A percentile compares a stretch with the other conserved stretches of the same genome.
Conservation (phyloP, 2,329 filamentous ascomycete genomes). For the Arthrobotrys musiformis region DNA sequence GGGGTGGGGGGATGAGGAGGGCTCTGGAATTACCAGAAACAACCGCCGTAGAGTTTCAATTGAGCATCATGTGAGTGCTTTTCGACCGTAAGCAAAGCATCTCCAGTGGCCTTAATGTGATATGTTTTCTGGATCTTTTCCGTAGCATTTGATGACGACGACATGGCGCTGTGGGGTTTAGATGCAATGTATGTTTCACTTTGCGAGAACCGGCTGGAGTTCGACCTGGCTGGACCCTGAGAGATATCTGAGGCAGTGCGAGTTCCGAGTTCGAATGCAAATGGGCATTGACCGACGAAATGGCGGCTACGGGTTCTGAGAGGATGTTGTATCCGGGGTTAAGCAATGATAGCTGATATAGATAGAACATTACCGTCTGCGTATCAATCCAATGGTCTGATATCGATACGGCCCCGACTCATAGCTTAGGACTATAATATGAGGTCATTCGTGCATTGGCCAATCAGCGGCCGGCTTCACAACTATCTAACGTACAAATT, state of each 20-base stretch:
- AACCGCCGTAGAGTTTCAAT: constrained; percentile 82
- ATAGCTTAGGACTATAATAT: no score
- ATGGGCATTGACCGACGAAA: constrained; percentile 9
- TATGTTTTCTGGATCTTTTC: constrained; percentile 71
- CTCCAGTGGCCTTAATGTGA: constrained; percentile 77
- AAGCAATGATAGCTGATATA: constrained; percentile 6
- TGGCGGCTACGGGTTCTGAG: constrained; percentile 8
- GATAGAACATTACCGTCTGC: background rate
- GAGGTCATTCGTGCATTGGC: constrained; percentile 12
- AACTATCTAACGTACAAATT: background rate
- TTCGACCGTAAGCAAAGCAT: constrained; percentile 75
- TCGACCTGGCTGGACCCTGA: constrained; percentile 16
- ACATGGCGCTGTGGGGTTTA: constrained; percentile 29
- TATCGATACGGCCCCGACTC: background rate
- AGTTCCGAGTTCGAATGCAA: constrained; percentile 9
- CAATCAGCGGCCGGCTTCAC: background rate
- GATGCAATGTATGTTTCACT: constrained; percentile 31
- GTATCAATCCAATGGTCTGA: background rate
- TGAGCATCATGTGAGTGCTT: constrained; percentile 76
- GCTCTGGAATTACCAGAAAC: constrained; percentile 74
- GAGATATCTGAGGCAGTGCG: background rate
- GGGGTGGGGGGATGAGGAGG: no score
- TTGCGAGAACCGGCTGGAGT: background rate
- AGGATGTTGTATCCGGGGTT: constrained; percentile 7
- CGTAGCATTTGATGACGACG: constrained; percentile 13